Evolutionary conservation across 2,329 filamentous ascomycete genomes (phyloP).

Genomic region (Whalleya microplaca): DNA sequence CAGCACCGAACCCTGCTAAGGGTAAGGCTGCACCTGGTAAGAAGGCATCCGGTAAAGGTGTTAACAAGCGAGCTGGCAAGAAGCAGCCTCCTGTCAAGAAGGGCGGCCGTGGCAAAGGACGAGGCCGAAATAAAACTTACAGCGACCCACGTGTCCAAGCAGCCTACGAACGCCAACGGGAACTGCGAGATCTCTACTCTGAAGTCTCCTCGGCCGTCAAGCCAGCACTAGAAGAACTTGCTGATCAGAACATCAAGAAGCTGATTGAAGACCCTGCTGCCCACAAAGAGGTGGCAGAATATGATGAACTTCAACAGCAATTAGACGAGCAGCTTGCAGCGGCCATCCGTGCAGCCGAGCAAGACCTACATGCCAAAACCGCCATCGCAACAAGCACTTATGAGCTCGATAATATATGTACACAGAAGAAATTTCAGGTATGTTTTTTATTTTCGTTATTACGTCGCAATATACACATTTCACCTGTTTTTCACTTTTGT

Average conservation of each 20-base stretch:
- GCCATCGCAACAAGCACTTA: slow-evolving; percentile 38
- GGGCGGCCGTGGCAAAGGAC: slow-evolving; percentile 41
- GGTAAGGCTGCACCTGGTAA: slow-evolving; percentile 27
- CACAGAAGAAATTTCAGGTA: slow-evolving; percentile 48
- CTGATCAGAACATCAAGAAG: slow-evolving; percentile 60
- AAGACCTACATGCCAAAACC: slow-evolving; percentile 39
- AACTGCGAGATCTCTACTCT: slow-evolving; percentile 68
- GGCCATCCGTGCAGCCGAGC: slow-evolving; percentile 30
- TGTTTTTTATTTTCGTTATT: slow-evolving; percentile 30
- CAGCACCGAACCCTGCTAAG: slow-evolving; percentile 38
- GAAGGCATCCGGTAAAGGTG: slow-evolving; percentile 27
- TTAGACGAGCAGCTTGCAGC: slow-evolving; percentile 51
- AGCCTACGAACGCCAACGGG: slow-evolving; percentile 65
- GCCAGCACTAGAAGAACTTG: slow-evolving; percentile 67
- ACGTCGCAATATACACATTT: slow-evolving; percentile 29
- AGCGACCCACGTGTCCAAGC: slow-evolving; percentile 58
- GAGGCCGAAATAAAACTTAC: slow-evolving; percentile 59
- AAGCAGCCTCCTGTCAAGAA: slow-evolving; percentile 28
- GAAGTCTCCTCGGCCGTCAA: slow-evolving; percentile 66
- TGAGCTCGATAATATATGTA: slow-evolving; percentile 41
- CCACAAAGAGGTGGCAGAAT: slow-evolving; percentile 58
- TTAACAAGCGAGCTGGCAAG: slow-evolving; percentile 30
- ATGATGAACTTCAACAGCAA: slow-evolving; percentile 52
- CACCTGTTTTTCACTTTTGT: slow-evolving; percentile 2
- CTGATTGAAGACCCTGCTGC: slow-evolving; percentile 57